These are phyloP conservation scores for Sclerotinia trifoliorum DNA, from an alignment of 2,329 filamentous ascomycete species.

Conservation along the genomic window DNA sequence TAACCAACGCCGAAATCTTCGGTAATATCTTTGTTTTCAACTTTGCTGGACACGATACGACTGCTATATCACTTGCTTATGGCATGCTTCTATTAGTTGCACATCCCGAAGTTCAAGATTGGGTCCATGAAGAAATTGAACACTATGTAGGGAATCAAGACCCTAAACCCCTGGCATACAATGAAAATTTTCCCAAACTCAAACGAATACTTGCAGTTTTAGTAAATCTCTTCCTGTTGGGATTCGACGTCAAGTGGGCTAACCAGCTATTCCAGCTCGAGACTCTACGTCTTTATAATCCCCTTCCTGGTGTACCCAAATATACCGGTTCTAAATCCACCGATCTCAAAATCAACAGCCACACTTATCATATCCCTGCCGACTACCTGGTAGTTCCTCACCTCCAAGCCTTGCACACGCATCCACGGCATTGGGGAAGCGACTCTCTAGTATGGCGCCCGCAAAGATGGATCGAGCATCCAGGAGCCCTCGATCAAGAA, in stretches of 20 bases:
- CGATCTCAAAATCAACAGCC: constrained; percentile 1
- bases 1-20: constrained; percentile 39
- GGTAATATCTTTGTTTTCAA: constrained; percentile 37
- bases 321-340: constrained; percentile 31
- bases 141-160: constrained; percentile 29
- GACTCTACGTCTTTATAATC: constrained; percentile 53
- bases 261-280: constrained; percentile 38
- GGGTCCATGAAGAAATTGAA: constrained; percentile 26
- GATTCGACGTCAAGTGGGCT: neutral
- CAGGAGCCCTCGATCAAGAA: neutral
- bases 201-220: constrained; percentile 43
- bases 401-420: constrained; percentile 23
- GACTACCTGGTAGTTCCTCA: constrained; percentile 43
- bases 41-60: constrained; percentile 38
- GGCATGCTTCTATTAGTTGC: constrained; percentile 29
- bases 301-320: constrained; percentile 56
- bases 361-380: constrained; percentile 25
- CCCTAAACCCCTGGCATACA: constrained; percentile 40
- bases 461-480: constrained; percentile 27
- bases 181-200: constrained; percentile 42
- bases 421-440: constrained; percentile 27
- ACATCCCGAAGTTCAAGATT: constrained; percentile 22
- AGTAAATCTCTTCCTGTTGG: constrained; percentile 21
- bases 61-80: constrained; percentile 34
- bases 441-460: constrained; percentile 26